phyloP scores from a whole-genome alignment of 345 rosid species.

The Viola odorata region DNA sequence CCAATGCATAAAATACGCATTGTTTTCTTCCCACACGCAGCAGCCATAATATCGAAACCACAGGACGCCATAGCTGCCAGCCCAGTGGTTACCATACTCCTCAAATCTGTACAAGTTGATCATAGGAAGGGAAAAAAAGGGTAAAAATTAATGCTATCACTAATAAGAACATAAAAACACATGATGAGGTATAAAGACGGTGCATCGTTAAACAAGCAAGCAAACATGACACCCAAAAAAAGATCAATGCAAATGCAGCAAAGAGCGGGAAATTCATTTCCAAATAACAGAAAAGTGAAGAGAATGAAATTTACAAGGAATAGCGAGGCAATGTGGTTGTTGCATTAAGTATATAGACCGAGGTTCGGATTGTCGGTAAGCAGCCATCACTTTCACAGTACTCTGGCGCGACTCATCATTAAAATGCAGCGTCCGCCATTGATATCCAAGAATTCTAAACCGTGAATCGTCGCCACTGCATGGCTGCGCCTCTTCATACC shows the following conservation, averaged over 20 bases:
- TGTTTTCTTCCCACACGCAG: conserved; percentile 43
- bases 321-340: conserved; percentile 77
- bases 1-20: conserved; percentile 81
- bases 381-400: conserved; percentile 83
- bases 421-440: conserved; percentile 83
- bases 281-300: not conserved
- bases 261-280: not conserved
- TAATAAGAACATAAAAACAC: not conserved
- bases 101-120: conserved; percentile 49
- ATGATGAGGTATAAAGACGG: too few relatives aligned
- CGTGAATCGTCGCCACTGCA: conserved; percentile 15
- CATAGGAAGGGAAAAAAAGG: not conserved
- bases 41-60: conserved; percentile 45
- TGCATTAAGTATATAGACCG: conserved; percentile 59
- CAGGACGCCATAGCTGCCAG: conserved; percentile 60
- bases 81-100: conserved; percentile 83
- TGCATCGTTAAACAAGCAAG: too few relatives aligned
- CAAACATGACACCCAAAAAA: not conserved
- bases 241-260: not conserved
- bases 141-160: not conserved
- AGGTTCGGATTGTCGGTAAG: conserved; percentile 43
- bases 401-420: conserved; percentile 81
- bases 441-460: conserved; percentile 70
- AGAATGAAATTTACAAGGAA: conserved; percentile 51
- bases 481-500: conserved; percentile 43